Evolutionary conservation across 768 basidiomycete genomes (phyloP), one percentile per base, ranked within the genome.

Genomic region (Rhizopogon vinicolor): DNA sequence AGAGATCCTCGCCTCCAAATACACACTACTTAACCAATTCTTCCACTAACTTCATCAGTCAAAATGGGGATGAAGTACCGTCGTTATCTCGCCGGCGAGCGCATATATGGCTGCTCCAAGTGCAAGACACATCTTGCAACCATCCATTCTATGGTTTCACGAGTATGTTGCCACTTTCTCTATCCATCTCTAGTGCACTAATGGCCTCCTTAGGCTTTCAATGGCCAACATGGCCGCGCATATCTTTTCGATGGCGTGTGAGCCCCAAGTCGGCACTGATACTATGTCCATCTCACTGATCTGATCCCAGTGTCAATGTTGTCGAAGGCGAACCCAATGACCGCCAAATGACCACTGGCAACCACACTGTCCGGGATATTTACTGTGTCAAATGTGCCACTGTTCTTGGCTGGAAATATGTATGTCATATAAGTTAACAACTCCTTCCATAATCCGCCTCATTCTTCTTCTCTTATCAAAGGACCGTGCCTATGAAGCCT

Each of bases 341-440:
- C 69, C 82, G 97, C 58, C 84, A 86, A 55, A 99, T 98, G 96
- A 95, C 94, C 31, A 99, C 96, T 19, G 96, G 96, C 19, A 85
- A 90, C 63, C 97, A 99, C 74, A 91, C 89, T 28, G 96, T 99
- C 35, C 86, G 96, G 54, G 96, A 99, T 69, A 93, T 98, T 59
- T 91, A 83, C 72, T 99, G 96, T 72, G 75, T 79, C 78, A 96
- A 95, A 71, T 99, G 96, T 72, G 81, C 84, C 57, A 82, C 81
- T 49, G 83, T 80, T 16, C 80, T 99, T 33, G 96, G 96, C 54
- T 98, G 97, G 96, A 98, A 98, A 93, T 99, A 99, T 71, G 97
- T 92, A 68, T 70, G 87, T 76, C 14, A n/a, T n/a, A 48, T 25
- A 31, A 41, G 64, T 66, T 37, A 25, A 37, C 22, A 35, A 2